Evolutionary conservation across 257 asterid species (phyloP).

Genomic region (Jasminum sambac): DNA sequence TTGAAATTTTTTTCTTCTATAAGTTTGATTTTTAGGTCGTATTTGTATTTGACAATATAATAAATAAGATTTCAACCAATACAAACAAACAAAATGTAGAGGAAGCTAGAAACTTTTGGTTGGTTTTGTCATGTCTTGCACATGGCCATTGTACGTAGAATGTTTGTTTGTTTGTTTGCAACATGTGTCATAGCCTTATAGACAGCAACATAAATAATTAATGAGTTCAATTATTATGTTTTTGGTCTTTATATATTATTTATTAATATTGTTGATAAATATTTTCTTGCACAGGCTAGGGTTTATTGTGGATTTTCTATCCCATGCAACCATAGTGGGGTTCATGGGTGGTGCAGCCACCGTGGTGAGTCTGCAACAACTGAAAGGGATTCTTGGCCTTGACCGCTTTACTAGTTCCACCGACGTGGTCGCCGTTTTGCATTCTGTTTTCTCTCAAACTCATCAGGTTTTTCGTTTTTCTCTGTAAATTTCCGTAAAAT

Average conservation of each 20-base stretch:
- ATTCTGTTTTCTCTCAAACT: constrained; percentile 74
- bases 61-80: not conserved
- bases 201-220: not conserved
- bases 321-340: constrained; percentile 95
- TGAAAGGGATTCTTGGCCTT: constrained; percentile 77
- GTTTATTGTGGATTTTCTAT: constrained; percentile 90
- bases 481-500: no score
- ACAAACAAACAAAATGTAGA: no score
- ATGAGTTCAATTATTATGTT: not conserved
- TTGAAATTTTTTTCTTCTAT: no score
- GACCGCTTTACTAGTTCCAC: constrained; percentile 78
- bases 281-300: constrained; percentile 59
- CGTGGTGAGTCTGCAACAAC: constrained; percentile 80
- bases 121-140: not conserved
- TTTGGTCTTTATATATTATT: not conserved
- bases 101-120: not conserved
- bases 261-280: not conserved
- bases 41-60: no score
- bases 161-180: constrained; percentile 4
- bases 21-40: no score
- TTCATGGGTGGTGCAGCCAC: constrained; percentile 99
- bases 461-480: constrained; percentile 45
- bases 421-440: constrained; percentile 70
- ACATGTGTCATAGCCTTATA: not conserved
- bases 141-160: not conserved